Evolutionary conservation across 768 basidiomycete genomes (phyloP), one percentile per base, ranked within the genome.

Genomic region (Boletus patriciae): DNA sequence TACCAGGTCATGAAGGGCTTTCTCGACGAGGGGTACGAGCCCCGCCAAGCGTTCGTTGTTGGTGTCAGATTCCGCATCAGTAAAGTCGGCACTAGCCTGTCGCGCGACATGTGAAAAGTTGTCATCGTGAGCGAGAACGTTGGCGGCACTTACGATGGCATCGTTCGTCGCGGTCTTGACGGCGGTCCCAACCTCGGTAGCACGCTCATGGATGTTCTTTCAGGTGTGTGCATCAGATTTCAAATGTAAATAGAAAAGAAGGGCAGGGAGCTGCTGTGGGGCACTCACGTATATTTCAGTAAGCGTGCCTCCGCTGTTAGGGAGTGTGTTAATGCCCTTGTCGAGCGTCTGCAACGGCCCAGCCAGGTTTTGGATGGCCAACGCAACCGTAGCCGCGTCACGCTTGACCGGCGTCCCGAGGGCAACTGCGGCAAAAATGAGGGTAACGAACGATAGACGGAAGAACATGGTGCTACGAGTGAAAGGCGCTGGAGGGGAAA

Each of bases 371-470:
- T 34, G 0, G 15, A 66, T 21, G 44, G 56, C 64, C 1, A 4
- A 3, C 41, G 21, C 8, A 10, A 64, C 29, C 37, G 29, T 4
- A 4, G 3, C 6, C 2, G 6, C n/a, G 47, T 46, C 52, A 42
- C 58, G 65, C 50, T 47, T 57, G 45, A 57, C 42, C 1, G 58
- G 58, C n/a, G 37, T 38, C 10, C 58, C 65, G 42, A 67, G 25
- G 27, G 50, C 40, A n/a, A 36, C 41, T 36, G 55, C 8, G 8
- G 58, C 65, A 41, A 61, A 12, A 41, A 54, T 3, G 38, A 65
- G 58, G 6, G 36, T 44, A 34, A 61, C 41, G 15, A 64, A 47
- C 10, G 55, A 60, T 12, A 43, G 46, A 33, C n/a, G 55, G n/a
- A 64, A 34, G 40, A 50, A 31, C 64, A 65, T 65, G 33, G 41